Base-by-base conservation (phyloP, 192 early-diverging fungal species). In the Chytriomyces hyalinus region DNA sequence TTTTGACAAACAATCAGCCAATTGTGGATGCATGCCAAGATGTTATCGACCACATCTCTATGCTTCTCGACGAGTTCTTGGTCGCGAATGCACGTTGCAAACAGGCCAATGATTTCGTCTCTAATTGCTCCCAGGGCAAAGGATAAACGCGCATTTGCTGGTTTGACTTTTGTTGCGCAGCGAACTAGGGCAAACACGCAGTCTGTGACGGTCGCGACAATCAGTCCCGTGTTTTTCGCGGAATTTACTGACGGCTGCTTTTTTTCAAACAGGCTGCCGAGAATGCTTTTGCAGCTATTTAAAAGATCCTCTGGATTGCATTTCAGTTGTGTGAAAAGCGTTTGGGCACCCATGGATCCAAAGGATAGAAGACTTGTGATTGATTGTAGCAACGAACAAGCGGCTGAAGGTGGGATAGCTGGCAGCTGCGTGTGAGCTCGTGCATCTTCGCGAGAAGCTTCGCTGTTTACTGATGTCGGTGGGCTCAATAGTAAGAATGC, bases 1-100 rank as follows among this genome's bases (percentile, higher is more conserved):
- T 8, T 17, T 10, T 47, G 8, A 67, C 44, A 45, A 13, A 67
- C 44, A 9, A 46, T 47, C 8, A 67, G 36, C 66, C 20, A 67
- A 44, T 67, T 67, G 66, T 67, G 66, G 10, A 67, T 15, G 22
- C 53, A 57, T 20, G 20, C 20, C 15, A 57, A 3, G 53, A 57
- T 57, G 13, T 57, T 57, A n/a, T 57, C 53, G 13, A n/a, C 15
- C 15, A 13, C 53, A 57, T n/a, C 20, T 13, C 2, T 1, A 57
- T 13, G 13, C 15, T 57, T 57, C 15, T 2, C 53, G 15, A n/a
- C 20, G 15, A 57, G 53, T 20, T n/a, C 53, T 1, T 20, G 15
- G 13, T 57, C 53, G 53, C 53, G 20, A 13, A 57, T 13, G 53
- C 36, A 36, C 36, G 0, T 36, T 36, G 36, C 36, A 36, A 36